Evolutionary conservation across 495 filamentous ascomycete species (phyloP), one percentile per base, ranked within the genome.

Genomic region (Daldinia grandis): DNA sequence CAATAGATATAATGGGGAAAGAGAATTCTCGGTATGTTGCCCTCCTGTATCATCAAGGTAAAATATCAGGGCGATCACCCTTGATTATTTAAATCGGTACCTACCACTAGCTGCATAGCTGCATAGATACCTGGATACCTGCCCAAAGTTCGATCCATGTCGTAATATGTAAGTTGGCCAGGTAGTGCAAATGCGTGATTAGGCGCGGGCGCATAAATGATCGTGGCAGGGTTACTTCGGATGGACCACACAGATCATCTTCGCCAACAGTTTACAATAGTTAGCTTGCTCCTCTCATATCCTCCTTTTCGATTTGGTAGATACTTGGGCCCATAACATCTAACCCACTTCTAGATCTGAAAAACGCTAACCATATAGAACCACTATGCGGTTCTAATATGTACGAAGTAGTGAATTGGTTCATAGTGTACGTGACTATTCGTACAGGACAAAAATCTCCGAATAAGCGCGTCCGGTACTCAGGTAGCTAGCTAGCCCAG

Each of bases 141-240:
- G 19, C 30, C 60, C 54, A 24, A 60, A 50, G 8, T 24, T 47
- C 30, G 33, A 49, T 31, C 64, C 69, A 64, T 72, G 69, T 50
- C 59, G 30, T 30, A 49, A 24, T 58, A 66, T 66, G 49, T 30
- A n/a, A 24, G 17, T 21, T 47, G 25, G 49, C 25, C 17, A 19
- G 42, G 6, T 47, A 12, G 19, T 21, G 19, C 42, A 47, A 47
- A 47, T 24, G 42, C 17, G 42, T 47, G 42, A 59, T 68, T 73
- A 73, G 70, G 70, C 70, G 70, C 65, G 70, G 61, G 70, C 58
- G 70, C 70, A 73, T 73, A 58, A 73, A 73, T 65, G 65, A 73
- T 73, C 65, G 65, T 66, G 53, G 40, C 61, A 64, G 51, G 65
- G 70, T 50, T 65, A 61, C 15, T 68, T 62, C 40, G 65, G 65